Evolutionary conservation across 31 red algal species (phyloP).

Genomic region (Bonnemaisonia californica): DNA sequence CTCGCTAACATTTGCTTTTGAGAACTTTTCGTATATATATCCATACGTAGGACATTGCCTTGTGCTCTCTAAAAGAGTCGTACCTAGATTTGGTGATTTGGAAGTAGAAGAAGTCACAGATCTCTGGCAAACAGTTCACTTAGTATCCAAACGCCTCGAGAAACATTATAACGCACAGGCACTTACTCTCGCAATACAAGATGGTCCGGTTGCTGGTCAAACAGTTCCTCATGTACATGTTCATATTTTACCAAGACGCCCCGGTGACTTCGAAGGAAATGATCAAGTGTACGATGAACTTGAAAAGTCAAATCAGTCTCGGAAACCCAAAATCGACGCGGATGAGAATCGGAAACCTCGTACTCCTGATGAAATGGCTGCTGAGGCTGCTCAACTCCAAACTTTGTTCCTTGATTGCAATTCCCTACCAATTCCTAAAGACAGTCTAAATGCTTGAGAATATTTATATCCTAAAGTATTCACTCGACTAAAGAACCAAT

Average conservation of each 20-base stretch:
- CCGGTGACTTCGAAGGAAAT: conserved; percentile 81
- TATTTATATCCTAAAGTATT: no score
- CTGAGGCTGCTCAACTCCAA: conserved; percentile 57
- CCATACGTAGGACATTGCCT: conserved; percentile 88
- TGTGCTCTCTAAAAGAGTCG: conserved; percentile 62
- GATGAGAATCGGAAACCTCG: conserved; percentile 64
- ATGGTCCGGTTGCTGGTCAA: conserved; percentile 85
- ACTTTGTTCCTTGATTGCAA: conserved; percentile 42
- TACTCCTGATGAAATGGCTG: conserved; percentile 78
- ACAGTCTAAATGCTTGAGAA: no score
- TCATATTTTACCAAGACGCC: conserved; percentile 77
- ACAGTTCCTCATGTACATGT: conserved; percentile 97
- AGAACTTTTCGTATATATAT: no score
- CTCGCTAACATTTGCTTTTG: no score
- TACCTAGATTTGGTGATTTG: conserved; percentile 73
- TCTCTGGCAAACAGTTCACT: conserved; percentile 77
- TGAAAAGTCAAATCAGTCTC: conserved; percentile 38
- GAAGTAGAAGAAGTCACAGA: conserved; percentile 71
- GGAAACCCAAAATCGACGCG: conserved; percentile 46
- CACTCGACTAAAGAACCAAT: no score
- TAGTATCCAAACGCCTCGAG: conserved; percentile 55
- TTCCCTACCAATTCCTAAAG: conserved; percentile 51
- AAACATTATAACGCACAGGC: conserved; percentile 49
- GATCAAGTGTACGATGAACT: conserved; percentile 84
- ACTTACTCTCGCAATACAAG: conserved; percentile 84